phyloP scores from a whole-genome alignment of 352 stramenopile genomes.

The Salisapilia sapeloensis region DNA sequence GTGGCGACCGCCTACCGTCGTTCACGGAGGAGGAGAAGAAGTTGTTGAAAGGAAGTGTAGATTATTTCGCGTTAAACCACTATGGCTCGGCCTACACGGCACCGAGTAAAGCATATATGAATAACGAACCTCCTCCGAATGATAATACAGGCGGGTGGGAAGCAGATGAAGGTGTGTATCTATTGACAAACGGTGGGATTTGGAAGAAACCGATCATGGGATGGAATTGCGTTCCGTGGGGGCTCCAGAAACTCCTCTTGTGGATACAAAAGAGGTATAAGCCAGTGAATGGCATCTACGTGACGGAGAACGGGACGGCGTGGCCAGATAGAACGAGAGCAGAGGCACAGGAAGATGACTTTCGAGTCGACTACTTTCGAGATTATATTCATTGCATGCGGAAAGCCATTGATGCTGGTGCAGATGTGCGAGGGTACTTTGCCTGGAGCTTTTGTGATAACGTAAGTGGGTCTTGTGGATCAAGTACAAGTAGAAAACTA shows the following conservation, averaged over 20 bases:
- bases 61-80: conserved; percentile 94
- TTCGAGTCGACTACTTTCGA: conserved; percentile 67
- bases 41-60: conserved; percentile 61
- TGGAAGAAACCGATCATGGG: conserved; percentile 74
- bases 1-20: conserved; percentile 63
- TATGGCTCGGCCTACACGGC: conserved; percentile 61
- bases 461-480: no score
- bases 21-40: conserved; percentile 80
- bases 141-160: conserved; percentile 13
- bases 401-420: conserved; percentile 24
- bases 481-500: no score
- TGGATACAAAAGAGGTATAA: conserved; percentile 83
- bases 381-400: conserved; percentile 64
- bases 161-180: conserved; percentile 22
- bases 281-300: conserved; percentile 47
- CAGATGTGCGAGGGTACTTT: conserved; percentile 76
- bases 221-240: conserved; percentile 66
- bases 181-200: conserved; percentile 15
- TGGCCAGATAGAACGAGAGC: conserved; percentile 41
- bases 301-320: conserved; percentile 88
- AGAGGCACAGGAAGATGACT: conserved; percentile 55
- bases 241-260: conserved; percentile 72
- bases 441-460: conserved; percentile 87
- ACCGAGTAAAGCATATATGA: conserved; percentile 21
- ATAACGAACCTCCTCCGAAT: conserved; percentile 11